These are phyloP conservation scores for Balansia obtecta DNA, from an alignment of 2,329 filamentous ascomycete genomes.

Conservation along the genomic window DNA sequence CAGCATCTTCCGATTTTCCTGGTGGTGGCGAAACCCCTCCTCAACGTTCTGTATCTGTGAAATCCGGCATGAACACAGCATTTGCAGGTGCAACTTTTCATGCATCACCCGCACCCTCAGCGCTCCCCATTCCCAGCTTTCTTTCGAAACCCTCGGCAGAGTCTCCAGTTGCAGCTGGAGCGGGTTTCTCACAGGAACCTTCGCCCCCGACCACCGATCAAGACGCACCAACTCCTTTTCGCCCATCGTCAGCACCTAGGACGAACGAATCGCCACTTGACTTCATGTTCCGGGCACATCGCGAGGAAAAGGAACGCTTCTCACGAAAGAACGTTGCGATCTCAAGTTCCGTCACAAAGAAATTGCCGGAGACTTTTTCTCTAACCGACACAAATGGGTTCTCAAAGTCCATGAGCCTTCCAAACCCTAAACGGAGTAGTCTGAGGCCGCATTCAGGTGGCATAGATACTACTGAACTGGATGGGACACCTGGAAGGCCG, in stretches of 20 bases:
- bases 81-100: conserved; percentile 95
- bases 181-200: conserved; percentile 25
- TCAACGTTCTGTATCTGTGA: conserved; percentile 28
- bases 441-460: conserved; percentile 12
- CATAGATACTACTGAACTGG: conserved; percentile 41
- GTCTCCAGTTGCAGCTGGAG: conserved; percentile 32
- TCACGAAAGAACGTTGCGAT: conserved; percentile 24
- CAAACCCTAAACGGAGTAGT: conserved; percentile 15
- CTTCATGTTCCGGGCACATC: conserved; percentile 79
- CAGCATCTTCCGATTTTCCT: conserved; percentile 28
- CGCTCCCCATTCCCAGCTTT: conserved; percentile 84
- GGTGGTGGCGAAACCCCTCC: conserved; percentile 30
- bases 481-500: conserved; percentile 40
- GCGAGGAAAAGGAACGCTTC: conserved; percentile 58
- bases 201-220: conserved; percentile 41
- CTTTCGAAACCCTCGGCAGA: conserved; percentile 62
- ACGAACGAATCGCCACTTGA: conserved; percentile 66
- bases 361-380: not conserved
- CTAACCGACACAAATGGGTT: conserved; percentile 11
- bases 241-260: conserved; percentile 21
- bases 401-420: conserved; percentile 13
- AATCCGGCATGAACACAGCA: conserved; percentile 38
- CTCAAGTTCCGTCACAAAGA: conserved; percentile 14
- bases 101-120: conserved; percentile 81
- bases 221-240: conserved; percentile 33